Evolutionary conservation across 2,329 filamentous ascomycete species (phyloP).

Genomic region (Lasiodiplodia gonubiensis): DNA sequence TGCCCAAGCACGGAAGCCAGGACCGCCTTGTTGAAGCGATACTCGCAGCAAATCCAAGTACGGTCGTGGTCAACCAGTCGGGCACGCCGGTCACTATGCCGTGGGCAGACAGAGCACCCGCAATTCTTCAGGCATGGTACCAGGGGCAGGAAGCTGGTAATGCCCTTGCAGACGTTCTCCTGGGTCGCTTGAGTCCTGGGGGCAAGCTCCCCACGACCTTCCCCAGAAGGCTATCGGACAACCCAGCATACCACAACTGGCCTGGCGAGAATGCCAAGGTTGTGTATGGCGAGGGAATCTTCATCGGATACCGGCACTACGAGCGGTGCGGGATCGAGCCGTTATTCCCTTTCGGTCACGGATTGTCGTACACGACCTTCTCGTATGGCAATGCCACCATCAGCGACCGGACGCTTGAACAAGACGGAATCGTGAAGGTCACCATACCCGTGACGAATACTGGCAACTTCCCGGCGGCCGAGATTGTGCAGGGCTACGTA

Average conservation of each 20-base stretch:
- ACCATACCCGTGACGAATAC: constrained; percentile 61
- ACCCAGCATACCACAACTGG: constrained; percentile 75
- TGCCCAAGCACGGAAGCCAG: constrained; percentile 62
- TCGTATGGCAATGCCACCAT: constrained; percentile 57
- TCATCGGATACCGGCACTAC: constrained; percentile 76
- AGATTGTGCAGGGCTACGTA: constrained; percentile 73
- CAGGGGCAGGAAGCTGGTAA: constrained; percentile 87
- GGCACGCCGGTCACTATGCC: constrained; percentile 75
- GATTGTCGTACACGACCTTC: constrained; percentile 78
- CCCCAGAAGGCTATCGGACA: constrained; percentile 64
- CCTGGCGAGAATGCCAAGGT: constrained; percentile 72
- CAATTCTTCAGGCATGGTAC: constrained; percentile 79
- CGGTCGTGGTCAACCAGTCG: constrained; percentile 75
- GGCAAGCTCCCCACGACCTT: constrained; percentile 78
- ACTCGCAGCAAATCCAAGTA: constrained; percentile 68
- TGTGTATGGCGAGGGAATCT: constrained; percentile 74
- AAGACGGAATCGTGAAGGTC: constrained; percentile 49
- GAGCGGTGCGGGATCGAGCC: constrained; percentile 60
- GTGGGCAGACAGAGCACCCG: constrained; percentile 68
- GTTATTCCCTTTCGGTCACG: constrained; percentile 78
- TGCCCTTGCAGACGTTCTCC: constrained; percentile 77
- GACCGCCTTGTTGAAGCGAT: constrained; percentile 70
- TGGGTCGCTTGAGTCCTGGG: constrained; percentile 74
- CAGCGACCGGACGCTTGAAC: constrained; percentile 10
- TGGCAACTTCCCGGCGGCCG: constrained; percentile 62